Base-by-base conservation (phyloP, 1,139 yeast genomes). In the Meyerozyma guilliermondii region DNA sequence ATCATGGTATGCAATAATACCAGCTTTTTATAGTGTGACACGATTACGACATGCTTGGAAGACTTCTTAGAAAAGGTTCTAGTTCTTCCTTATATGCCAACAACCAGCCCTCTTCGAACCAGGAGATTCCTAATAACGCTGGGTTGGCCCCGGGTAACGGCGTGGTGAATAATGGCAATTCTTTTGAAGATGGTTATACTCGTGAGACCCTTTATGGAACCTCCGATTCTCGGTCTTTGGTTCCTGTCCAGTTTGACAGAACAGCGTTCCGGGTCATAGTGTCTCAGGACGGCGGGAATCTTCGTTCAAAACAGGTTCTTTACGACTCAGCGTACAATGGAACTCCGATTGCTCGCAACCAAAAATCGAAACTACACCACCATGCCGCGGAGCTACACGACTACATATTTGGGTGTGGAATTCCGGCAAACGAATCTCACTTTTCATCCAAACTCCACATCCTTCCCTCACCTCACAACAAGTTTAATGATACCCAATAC, bases 321-420 rank as follows among this genome's bases (percentile, higher is more conserved):
- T 74, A 62, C 50, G 83, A 78, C 54, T 68, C 80, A 5, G 60
- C 69, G 5, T 46, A 46, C 39, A 65, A 63, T 13, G 30, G 33
- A 27, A 27, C 23, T 29, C 34, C 45, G 26, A 39, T 9, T 18
- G 4, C 31, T 11, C 29, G 39, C 28, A 11, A 9, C 26, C 5
- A 27, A 28, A 22, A 35, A n/a, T 17, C 38, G 41, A 66, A 65
- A 40, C 45, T 64, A 3, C 63, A 65, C 47, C 80, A 77, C 49
- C 65, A 70, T 29, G 50, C 60, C 9, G 61, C 63, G 43, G 82
- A 78, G 46, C 53, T 78, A 30, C 67, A 74, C 39, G 74, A 74
- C 46, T 75, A 68, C 50, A 74, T 77, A 76, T 78, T 77, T 56
- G 83, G 83, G 5, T 74, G 78, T 46, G 82, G 82, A 0, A 56